Conservation (phyloP, 441 rosid species). For the Raphanus hybrid region DNA sequence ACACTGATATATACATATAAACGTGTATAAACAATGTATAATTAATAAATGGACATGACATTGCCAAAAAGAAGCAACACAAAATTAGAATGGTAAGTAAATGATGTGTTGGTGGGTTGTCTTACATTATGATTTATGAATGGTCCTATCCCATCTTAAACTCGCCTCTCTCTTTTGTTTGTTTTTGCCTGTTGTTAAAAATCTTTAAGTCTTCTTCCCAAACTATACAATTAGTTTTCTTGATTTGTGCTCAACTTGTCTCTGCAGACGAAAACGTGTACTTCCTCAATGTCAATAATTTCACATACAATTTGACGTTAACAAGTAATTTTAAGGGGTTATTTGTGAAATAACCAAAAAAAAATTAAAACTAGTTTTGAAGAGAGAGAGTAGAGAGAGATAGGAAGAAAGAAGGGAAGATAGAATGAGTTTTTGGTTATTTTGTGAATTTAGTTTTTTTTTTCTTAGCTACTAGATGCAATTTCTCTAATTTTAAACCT, state of each 20-base stretch:
- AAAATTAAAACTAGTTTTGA: no score
- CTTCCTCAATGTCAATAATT: background rate
- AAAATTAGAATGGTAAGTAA: constrained; percentile 27
- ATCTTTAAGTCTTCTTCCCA: background rate
- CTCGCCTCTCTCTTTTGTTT: background rate
- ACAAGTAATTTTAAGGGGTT: background rate
- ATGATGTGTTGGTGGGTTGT: constrained; percentile 39
- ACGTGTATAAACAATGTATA: constrained; percentile 1
- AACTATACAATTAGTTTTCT: constrained; percentile 6
- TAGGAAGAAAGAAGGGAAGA: no score
- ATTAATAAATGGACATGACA: constrained; percentile 34
- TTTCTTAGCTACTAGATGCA: no score
- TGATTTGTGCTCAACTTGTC: background rate
- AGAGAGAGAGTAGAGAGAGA: no score
- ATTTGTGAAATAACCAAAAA: no score
- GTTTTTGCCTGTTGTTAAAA: background rate
- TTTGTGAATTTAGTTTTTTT: no score
- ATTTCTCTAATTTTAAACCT: no score
- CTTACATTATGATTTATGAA: constrained; percentile 34
- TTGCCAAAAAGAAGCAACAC: constrained; percentile 36
- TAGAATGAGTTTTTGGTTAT: no score
- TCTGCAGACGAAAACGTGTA: background rate
- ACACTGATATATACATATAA: constrained; percentile 20
- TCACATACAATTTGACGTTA: background rate
- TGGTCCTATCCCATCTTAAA: constrained; percentile 37